A percentile compares a stretch with the other conserved stretches of the same genome.
These are phyloP conservation scores for Luzula sylvatica DNA, from an alignment of 176 grass and related monocot species.

Conservation along the genomic window DNA sequence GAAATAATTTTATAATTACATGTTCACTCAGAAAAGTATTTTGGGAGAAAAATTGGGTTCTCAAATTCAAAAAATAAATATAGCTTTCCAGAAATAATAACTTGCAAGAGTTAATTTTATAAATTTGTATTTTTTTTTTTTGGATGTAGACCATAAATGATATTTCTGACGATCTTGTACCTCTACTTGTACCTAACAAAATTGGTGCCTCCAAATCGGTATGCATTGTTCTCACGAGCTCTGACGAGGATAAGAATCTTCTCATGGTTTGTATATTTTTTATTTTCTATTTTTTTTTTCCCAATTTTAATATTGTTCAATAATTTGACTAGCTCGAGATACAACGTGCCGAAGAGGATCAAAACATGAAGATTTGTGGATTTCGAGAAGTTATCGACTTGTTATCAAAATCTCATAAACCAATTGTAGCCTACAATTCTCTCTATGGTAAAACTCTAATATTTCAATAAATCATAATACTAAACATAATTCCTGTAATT, in stretches of 20 bases:
- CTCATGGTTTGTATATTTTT: conserved; percentile 61
- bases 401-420: conserved; percentile 68
- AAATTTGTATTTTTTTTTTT: conserved; percentile 16
- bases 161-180: conserved; percentile 63
- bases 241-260: conserved; percentile 76
- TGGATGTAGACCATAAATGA: conserved; percentile 45
- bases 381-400: conserved; percentile 96
- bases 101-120: neutral
- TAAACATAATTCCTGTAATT: conserved; percentile 5
- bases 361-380: conserved; percentile 57
- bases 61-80: neutral
- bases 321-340: conserved; percentile 47
- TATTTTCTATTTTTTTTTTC: conserved; percentile 8
- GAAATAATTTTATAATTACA: too few species aligned
- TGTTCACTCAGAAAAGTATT: too few species aligned
- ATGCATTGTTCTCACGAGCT: conserved; percentile 61
- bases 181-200: conserved; percentile 57
- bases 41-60: too few species aligned
- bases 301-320: neutral
- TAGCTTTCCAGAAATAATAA: too few species aligned
- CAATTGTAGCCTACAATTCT: conserved; percentile 75
- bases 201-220: conserved; percentile 35
- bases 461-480: neutral
- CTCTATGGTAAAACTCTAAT: conserved; percentile 50
- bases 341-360: conserved; percentile 47